Conservation (phyloP, 306 rosid genomes). For the Begonia loranthoides region DNA sequence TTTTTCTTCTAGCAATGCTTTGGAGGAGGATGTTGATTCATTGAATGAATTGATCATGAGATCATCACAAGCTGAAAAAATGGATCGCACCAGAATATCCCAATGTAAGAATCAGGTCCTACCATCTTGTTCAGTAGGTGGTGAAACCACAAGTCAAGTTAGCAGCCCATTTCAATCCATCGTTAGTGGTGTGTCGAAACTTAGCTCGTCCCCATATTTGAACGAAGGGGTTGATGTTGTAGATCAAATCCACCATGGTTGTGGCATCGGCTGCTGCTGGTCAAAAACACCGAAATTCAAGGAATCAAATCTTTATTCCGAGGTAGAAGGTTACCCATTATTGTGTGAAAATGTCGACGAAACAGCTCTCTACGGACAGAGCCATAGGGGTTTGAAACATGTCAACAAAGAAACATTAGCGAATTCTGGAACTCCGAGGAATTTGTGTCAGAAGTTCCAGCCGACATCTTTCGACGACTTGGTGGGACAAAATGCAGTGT, state of each 20-base stretch:
- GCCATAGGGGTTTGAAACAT: conserved; percentile 17
- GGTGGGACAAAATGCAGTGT: conserved; percentile 75
- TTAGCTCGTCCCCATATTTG: conserved; percentile 8
- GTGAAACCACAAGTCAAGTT: conserved; percentile 20
- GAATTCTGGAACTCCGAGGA: conserved; percentile 41
- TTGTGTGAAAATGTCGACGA: conserved; percentile 27
- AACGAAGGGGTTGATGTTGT: conserved; percentile 29
- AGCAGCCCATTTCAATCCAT: conserved; percentile 42
- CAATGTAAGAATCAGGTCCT: conserved; percentile 17
- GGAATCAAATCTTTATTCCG: conserved; percentile 22
- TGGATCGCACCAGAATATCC: conserved; percentile 5
- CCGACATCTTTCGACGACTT: conserved; percentile 61
- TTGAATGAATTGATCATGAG: conserved; percentile 7
- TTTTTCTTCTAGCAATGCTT: too few relatives aligned
- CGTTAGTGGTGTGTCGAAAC: conserved; percentile 23
- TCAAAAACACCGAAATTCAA: conserved; percentile 57
- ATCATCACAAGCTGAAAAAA: too few relatives aligned
- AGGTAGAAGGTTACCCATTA: conserved; percentile 43
- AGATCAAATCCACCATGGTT: conserved; percentile 30
- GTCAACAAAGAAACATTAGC: conserved; percentile 26
- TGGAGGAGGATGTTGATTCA: conserved; percentile 18
- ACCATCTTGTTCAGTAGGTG: conserved; percentile 12
- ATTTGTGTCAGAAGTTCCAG: conserved; percentile 56
- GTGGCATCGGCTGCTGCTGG: conserved; percentile 58
- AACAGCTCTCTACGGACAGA: conserved; percentile 10